Evolutionary conservation across 371 early-diverging fungal species (phyloP).

Genomic region (Mortierella sp.): DNA sequence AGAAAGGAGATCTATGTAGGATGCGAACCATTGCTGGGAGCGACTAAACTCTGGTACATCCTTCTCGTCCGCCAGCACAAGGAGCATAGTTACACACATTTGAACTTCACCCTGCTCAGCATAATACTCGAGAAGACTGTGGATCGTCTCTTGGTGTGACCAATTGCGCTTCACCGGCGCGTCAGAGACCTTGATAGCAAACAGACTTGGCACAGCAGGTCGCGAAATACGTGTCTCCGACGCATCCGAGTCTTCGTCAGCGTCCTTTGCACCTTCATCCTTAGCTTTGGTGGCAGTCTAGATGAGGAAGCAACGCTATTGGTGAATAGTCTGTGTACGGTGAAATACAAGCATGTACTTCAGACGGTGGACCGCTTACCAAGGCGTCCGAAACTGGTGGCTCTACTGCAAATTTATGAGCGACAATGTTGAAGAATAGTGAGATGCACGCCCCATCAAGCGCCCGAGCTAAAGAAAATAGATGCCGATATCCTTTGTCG

Average conservation of each 20-base stretch:
- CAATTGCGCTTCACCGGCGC: slow-evolving; percentile 60
- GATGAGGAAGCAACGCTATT: neutral
- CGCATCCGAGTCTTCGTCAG: slow-evolving; percentile 26
- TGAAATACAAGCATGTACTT: no score
- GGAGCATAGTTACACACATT: slow-evolving; percentile 81
- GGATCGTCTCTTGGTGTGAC: slow-evolving; percentile 67
- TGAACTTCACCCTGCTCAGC: slow-evolving; percentile 88
- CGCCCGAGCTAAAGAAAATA: no score
- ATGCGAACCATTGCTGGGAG: slow-evolving; percentile 76
- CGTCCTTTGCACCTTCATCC: slow-evolving; percentile 3
- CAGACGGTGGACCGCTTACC: no score
- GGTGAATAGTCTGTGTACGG: no score
- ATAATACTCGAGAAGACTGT: slow-evolving; percentile 75
- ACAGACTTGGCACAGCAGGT: slow-evolving; percentile 29
- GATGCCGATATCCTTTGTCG: no score
- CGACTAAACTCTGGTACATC: slow-evolving; percentile 60
- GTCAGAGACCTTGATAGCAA: slow-evolving; percentile 51
- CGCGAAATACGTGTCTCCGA: slow-evolving; percentile 9
- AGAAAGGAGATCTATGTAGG: slow-evolving; percentile 84
- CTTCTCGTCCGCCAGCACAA: slow-evolving; percentile 65
- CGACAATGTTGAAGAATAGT: no score
- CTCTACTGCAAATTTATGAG: no score
- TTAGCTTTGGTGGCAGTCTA: slow-evolving; percentile 7
- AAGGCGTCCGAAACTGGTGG: no score
- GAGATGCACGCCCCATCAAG: no score